phyloP scores from a whole-genome alignment of 2,329 filamentous ascomycete species.

The Plectosphaerella cucumerina region DNA sequence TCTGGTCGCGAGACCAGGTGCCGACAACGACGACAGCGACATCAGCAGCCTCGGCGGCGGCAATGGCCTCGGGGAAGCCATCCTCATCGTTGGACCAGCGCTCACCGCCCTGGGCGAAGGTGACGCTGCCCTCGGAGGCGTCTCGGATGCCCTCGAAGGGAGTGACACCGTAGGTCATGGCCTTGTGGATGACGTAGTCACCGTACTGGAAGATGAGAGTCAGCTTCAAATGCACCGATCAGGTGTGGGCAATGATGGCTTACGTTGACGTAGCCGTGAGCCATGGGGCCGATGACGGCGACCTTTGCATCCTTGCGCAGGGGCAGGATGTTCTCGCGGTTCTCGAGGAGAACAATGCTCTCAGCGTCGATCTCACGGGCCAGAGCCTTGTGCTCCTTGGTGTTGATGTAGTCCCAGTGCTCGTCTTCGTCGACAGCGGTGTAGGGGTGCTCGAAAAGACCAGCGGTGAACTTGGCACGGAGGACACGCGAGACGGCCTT shows the following conservation, averaged over 20 bases:
- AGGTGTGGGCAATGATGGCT: conserved; percentile 18
- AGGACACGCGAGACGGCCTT: conserved; percentile 62
- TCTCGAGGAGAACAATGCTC: conserved; percentile 57
- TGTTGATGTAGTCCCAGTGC: conserved; percentile 58
- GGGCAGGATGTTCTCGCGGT: conserved; percentile 48
- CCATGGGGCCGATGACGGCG: conserved; percentile 73
- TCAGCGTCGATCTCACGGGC: conserved; percentile 62
- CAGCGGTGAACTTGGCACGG: conserved; percentile 63
- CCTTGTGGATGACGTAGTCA: conserved; percentile 66
- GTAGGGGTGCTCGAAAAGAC: conserved; percentile 69
- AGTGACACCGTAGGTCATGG: conserved; percentile 62
- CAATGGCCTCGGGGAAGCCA: conserved; percentile 63
- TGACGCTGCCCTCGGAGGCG: conserved; percentile 55
- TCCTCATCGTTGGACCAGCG: conserved; percentile 68
- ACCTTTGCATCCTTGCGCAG: conserved; percentile 61
- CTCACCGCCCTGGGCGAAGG: conserved; percentile 67
- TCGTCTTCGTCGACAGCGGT: conserved; percentile 51
- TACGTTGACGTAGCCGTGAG: conserved; percentile 65
- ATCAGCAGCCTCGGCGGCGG: conserved; percentile 61
- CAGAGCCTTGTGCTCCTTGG: conserved; percentile 50
- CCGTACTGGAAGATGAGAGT: conserved; percentile 46
- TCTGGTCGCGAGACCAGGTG: conserved; percentile 71
- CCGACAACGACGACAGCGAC: conserved; percentile 71
- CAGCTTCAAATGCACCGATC: not conserved
- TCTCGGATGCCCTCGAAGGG: conserved; percentile 65